phyloP scores from a whole-genome alignment of 2,329 filamentous ascomycete genomes.

The Colletotrichum aenigma region DNA sequence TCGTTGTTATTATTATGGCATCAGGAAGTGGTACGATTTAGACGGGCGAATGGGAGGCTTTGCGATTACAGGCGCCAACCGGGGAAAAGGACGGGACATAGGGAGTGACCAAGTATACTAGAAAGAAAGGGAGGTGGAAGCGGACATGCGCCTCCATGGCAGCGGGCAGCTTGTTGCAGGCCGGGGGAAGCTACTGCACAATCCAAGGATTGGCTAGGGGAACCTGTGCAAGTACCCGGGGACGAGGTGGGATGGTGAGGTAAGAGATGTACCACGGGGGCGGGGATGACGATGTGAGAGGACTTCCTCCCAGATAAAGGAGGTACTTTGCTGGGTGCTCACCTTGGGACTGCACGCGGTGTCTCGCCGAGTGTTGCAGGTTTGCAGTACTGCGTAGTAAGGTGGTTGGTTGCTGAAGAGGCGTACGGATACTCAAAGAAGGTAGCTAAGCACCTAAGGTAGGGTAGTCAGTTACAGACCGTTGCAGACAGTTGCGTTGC shows the following conservation, averaged over 20 bases:
- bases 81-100: no score
- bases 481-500: background rate
- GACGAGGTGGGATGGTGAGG: background rate
- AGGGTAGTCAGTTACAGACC: background rate
- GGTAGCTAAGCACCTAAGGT: background rate
- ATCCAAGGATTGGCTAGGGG: background rate
- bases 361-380: conserved; percentile 7
- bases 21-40: conserved; percentile 18
- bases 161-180: background rate
- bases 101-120: background rate
- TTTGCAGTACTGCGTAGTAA: background rate
- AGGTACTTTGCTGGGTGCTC: background rate
- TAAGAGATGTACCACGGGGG: background rate
- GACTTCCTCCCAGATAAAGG: background rate
- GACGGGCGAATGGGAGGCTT: conserved; percentile 20
- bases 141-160: conserved; percentile 13
- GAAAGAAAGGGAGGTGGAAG: background rate
- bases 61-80: conserved; percentile 19
- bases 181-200: background rate
- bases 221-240: background rate
- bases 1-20: conserved; percentile 20
- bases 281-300: background rate
- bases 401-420: background rate
- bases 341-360: background rate
- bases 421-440: background rate